phyloP scores from a whole-genome alignment of 2,329 filamentous ascomycete genomes.

The Epichloe scottii region DNA sequence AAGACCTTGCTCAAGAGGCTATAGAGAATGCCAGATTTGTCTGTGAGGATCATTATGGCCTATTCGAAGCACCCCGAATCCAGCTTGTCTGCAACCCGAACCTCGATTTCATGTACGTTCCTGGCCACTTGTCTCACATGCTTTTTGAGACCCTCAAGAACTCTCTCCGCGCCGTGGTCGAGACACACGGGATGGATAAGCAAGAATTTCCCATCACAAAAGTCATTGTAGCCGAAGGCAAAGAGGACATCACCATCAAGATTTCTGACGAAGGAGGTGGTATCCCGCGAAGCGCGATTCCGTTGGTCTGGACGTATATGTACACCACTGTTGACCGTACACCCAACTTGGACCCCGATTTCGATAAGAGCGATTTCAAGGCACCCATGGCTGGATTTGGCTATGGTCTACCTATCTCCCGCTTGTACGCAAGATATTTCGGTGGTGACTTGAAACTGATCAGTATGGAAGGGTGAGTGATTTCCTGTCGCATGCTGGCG shows the following conservation, averaged over 20 bases:
- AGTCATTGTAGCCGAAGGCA: conserved; percentile 92
- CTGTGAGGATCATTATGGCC: conserved; percentile 94
- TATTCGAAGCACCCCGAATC: conserved; percentile 93
- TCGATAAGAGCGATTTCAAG: conserved; percentile 98
- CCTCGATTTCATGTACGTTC: conserved; percentile 98
- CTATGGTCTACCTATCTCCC: conserved; percentile 90
- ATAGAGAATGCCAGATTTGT: conserved; percentile 99
- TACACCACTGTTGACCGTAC: conserved; percentile 97
- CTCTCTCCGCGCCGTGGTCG: conserved; percentile 89
- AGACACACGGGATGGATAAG: conserved; percentile 87
- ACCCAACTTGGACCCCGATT: conserved; percentile 88
- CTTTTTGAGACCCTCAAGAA: conserved; percentile 99
- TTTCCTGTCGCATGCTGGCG: conserved; percentile 7
- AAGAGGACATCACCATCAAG: conserved; percentile 98
- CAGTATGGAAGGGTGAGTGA: conserved; percentile 91
- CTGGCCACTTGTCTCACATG: conserved; percentile 98
- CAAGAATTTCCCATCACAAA: conserved; percentile 95
- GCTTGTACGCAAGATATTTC: conserved; percentile 93
- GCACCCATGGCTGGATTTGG: conserved; percentile 98
- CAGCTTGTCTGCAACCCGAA: conserved; percentile 91
- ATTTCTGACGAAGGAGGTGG: conserved; percentile 93
- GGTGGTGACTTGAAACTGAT: conserved; percentile 95
- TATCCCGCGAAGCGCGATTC: conserved; percentile 84
- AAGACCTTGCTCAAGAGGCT: conserved; percentile 87
- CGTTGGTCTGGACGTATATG: conserved; percentile 99